Evolutionary conservation across 164 flowering plant species (phyloP).

Genomic region (Vitis amurensis): DNA sequence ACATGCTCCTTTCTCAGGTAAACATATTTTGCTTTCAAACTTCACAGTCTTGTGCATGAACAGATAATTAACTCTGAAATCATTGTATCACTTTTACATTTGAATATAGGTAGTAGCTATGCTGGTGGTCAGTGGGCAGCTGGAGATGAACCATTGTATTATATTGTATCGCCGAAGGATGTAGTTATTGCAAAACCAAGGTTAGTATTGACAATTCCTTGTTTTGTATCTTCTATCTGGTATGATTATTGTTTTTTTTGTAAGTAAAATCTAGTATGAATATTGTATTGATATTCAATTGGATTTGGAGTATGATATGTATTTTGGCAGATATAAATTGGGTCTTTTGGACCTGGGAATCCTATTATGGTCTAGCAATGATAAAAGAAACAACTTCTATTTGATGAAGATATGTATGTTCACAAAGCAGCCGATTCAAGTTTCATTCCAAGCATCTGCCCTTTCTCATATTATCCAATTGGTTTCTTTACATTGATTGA

Average conservation of each 20-base stretch:
- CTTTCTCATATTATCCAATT: too few species aligned
- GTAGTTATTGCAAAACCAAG: constrained; percentile 97
- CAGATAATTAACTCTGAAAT: constrained; percentile 3
- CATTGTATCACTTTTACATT: constrained; percentile 14
- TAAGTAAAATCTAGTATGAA: not conserved
- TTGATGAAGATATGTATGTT: too few species aligned
- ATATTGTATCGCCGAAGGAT: constrained; percentile 95
- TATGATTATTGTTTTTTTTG: not conserved
- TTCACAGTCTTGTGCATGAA: not conserved
- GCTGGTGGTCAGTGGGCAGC: constrained; percentile 99
- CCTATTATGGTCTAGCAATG: not conserved
- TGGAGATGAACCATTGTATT: constrained; percentile 95
- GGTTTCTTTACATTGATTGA: too few species aligned
- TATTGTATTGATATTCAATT: not conserved
- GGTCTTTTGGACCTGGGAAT: not conserved
- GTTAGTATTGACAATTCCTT: constrained; percentile 30
- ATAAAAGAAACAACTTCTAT: not conserved
- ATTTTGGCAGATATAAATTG: not conserved
- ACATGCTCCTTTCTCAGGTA: constrained; percentile 96
- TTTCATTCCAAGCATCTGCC: too few species aligned
- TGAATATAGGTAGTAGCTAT: constrained; percentile 85
- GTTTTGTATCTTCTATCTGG: not conserved
- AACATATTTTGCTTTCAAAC: not conserved
- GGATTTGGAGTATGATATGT: not conserved
- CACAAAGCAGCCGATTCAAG: too few species aligned